Evolutionary conservation across 225 moss, liverwort and hornwort genomes (phyloP), one percentile per base, ranked within the genome.

Genomic region (Polytrichum formosum): DNA sequence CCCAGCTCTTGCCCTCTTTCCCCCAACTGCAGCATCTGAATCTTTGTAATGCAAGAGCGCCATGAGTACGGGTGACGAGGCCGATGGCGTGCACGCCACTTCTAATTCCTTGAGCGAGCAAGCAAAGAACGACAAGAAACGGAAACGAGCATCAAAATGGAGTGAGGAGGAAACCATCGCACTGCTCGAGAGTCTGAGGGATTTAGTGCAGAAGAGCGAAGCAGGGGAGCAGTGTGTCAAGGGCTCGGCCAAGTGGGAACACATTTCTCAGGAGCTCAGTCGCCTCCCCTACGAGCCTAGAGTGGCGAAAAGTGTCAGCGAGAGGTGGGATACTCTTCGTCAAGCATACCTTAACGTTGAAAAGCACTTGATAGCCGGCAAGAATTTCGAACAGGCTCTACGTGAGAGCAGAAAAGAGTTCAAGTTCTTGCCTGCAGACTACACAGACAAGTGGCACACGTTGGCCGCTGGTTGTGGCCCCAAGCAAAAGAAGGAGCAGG

Each of bases 281-380:
- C 6, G 1, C 18, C 70, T 65, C n/a, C 65, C 65, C 1, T 81
- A 75, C 63, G 29, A 63, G 17, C n/a, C 67, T 4, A 65, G 84
- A 20, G 71, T 70, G 1, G 84, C 81, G 46, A 85, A 85, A 73
- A 81, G 81, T 63, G 84, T 81, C 6, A 78, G 78, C 4, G 84
- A 85, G 73, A 70, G 84, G 22, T 85, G 84, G 84, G 84, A 85
- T 67, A 85, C 84, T 13, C 81, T 85, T 65, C 20, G 84, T 26
- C 81, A 81, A 16, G 81, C 81, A 6, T 85, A 76, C 62, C 81
- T 85, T 81, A 73, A 78, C 61, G 78, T 81, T 20, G 84, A 81
- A 74, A 81, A 81, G 65, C 74, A 78, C 71, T 81, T 70, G 27
- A 68, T 61, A 65, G 31, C 74, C 5, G 23, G 65, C 5, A 61